A percentile compares a stretch with the other conserved stretches of the same genome.
phyloP scores from a whole-genome alignment of 768 basidiomycete genomes.

The Pulveroboletus ravenelii region DNA sequence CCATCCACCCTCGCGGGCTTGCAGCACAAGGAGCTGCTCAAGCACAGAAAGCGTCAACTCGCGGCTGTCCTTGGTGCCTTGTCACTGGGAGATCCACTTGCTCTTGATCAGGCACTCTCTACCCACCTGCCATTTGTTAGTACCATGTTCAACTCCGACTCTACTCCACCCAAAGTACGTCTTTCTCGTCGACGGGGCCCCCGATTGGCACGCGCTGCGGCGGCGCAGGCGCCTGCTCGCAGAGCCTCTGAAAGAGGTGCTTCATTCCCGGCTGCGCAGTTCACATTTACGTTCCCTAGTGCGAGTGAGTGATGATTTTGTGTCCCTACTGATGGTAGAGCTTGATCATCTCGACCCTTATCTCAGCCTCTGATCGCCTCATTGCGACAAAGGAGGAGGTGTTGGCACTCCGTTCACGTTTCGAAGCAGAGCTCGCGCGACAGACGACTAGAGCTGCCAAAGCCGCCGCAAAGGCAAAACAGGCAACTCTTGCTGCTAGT shows the following conservation, averaged over 20 bases:
- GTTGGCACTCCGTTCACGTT: constrained; percentile 55
- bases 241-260: constrained; percentile 22
- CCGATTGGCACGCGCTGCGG: constrained; percentile 45
- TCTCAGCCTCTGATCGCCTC: constrained; percentile 67
- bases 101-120: constrained; percentile 74
- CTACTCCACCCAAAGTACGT: constrained; percentile 37
- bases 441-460: constrained; percentile 57
- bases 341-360: constrained; percentile 26
- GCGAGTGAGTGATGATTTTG: constrained; percentile 61
- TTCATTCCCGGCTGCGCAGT: constrained; percentile 50
- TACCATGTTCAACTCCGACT: constrained; percentile 34
- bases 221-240: constrained; percentile 13
- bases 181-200: constrained; percentile 52
- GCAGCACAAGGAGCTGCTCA: constrained; percentile 72
- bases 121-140: constrained; percentile 32
- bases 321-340: constrained; percentile 19
- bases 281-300: constrained; percentile 59
- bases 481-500: constrained; percentile 39
- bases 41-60: constrained; percentile 63
- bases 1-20: constrained; percentile 63
- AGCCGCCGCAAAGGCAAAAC: constrained; percentile 47
- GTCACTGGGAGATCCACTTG: constrained; percentile 63
- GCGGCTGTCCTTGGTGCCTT: constrained; percentile 64
- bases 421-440: constrained; percentile 68
- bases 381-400: constrained; percentile 67